Percentiles rank a stretch among this genome's conserved stretches.
Evolutionary conservation across 768 basidiomycete genomes (phyloP).

Genomic region (Rhizopogon vulgaris): DNA sequence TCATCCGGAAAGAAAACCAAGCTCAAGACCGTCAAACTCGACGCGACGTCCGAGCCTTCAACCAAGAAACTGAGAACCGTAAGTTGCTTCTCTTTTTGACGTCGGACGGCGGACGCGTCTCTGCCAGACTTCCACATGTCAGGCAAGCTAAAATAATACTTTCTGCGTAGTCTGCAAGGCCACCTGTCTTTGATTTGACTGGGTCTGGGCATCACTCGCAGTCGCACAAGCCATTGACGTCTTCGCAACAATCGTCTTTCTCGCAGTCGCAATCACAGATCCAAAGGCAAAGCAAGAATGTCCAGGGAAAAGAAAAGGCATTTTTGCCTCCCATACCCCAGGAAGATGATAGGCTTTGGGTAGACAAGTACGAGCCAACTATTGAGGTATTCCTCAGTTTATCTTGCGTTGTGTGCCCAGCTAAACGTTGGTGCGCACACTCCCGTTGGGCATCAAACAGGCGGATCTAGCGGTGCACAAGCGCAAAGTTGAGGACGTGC

Average conservation of each 20-base stretch:
- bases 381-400: constrained; percentile 41
- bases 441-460: constrained; percentile 25
- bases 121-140: background rate
- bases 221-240: constrained; percentile 1
- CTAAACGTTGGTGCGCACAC: background rate
- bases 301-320: constrained; percentile 21
- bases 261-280: background rate
- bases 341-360: constrained; percentile 45
- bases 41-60: constrained; percentile 12
- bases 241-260: constrained; percentile 1
- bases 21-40: constrained; percentile 20
- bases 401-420: constrained; percentile 1
- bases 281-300: constrained; percentile 2
- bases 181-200: constrained; percentile 18
- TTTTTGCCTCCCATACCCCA: background rate
- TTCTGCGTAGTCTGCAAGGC: constrained; percentile 9
- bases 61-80: constrained; percentile 14
- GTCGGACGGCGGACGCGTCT: no score
- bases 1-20: constrained; percentile 3
- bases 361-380: constrained; percentile 57
- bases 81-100: no score
- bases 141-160: background rate
- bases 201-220: constrained; percentile 5
- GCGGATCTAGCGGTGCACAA: constrained; percentile 75
- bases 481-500: constrained; percentile 72